These are phyloP conservation scores for Diversispora epigaea DNA, from an alignment of 192 early-diverging fungal species.

Conservation along the genomic window DNA sequence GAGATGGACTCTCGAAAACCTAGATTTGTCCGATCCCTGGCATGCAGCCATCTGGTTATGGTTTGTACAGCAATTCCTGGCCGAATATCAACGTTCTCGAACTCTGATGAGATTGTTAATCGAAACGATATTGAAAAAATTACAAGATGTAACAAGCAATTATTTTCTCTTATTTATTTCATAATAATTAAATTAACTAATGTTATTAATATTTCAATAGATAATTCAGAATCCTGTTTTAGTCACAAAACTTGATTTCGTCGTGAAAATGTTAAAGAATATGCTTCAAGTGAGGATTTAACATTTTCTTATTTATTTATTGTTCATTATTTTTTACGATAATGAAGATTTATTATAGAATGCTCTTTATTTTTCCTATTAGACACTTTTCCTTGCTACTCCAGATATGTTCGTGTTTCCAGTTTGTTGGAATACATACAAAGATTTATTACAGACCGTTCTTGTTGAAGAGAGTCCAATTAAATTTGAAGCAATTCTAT, in stretches of 20 bases:
- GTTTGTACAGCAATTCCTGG: constrained; percentile 52
- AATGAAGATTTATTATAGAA: neutral
- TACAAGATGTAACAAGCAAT: constrained; percentile 45
- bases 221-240: neutral
- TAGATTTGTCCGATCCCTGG: constrained; percentile 43
- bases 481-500: constrained; percentile 24
- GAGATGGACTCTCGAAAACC: constrained; percentile 45
- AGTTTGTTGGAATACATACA: constrained; percentile 49
- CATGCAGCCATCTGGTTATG: constrained; percentile 46
- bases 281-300: constrained; percentile 46
- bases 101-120: constrained; percentile 55
- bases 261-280: constrained; percentile 44
- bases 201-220: neutral
- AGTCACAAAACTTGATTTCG: neutral
- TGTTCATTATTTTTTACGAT: neutral
- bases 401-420: constrained; percentile 66
- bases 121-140: constrained; percentile 49
- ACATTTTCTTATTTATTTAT: constrained; percentile 3
- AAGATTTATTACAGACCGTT: constrained; percentile 41
- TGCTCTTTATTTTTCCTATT: neutral
- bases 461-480: constrained; percentile 44
- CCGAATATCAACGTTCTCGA: constrained; percentile 53
- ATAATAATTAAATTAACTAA: neutral
- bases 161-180: neutral
- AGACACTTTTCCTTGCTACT: constrained; percentile 55